Evolutionary conservation across 1,284 basidiomycete species (phyloP), one percentile per base, ranked within the genome.

Genomic region (Irpex sp.): DNA sequence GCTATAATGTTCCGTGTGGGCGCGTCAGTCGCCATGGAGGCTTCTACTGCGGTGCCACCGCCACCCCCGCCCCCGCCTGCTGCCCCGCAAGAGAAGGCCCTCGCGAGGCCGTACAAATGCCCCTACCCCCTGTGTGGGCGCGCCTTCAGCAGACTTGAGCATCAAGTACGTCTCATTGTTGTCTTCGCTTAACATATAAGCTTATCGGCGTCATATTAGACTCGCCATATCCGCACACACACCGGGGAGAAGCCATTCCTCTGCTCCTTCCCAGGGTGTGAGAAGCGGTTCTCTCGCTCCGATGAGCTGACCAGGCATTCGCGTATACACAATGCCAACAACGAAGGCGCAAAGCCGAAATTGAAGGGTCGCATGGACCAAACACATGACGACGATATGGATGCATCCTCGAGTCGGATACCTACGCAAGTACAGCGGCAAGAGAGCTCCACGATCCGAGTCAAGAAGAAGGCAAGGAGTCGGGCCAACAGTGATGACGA

Each of bases 241-340:
- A 99, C 97, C 0, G 97, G 97, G 70, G 97, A 98, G 77, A 98
- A 97, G 73, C 97, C 97, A 1, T 98, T 98, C 74, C 85, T 88
- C 38, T 99, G 97, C 83, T 92, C 88, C 0, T 94, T 92, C 76
- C 89, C 94, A 0, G 88, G 89, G n/a, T 99, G 97, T 83, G 96
- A 98, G 78, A 99, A 98, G 77, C 92, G 96, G 34, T 99, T 99
- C 78, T 97, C 94, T 37, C 89, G 97, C 66, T 96, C 94, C 17
- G 97, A 99, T 79, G 97, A 99, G 77, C 86, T 99, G 69, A 99
- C 97, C 21, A 86, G 97, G 63, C 97, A 99, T 73, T 91, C 94
- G 0, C 87, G 97, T 62, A 99, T 98, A 70, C 97, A 99, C 77
- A 89, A 78, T 68, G 87, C 84, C 68, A 81, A 87, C 71, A 56